These are phyloP conservation scores for Neoboletus magnificus DNA, from an alignment of 768 basidiomycete genomes.

Conservation along the genomic window DNA sequence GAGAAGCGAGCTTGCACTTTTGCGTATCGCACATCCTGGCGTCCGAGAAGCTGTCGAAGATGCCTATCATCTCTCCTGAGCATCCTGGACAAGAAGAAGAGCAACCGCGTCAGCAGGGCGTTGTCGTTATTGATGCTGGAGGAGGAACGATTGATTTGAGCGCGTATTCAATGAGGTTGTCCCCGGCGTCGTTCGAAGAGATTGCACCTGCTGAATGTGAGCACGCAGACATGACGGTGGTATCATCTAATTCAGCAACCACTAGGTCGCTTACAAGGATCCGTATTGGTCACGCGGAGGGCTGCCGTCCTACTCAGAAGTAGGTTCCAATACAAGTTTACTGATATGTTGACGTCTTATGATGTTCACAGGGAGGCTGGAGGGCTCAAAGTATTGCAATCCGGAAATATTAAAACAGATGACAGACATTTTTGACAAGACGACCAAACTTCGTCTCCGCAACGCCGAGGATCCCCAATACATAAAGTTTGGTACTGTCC, in stretches of 20 bases:
- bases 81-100: constrained; percentile 16
- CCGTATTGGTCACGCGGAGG: constrained; percentile 37
- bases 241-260: not conserved
- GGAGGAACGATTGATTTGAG: constrained; percentile 44
- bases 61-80: constrained; percentile 21
- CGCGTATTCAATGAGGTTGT: constrained; percentile 39
- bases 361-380: constrained; percentile 24
- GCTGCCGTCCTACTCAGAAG: constrained; percentile 32
- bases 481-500: constrained; percentile 39
- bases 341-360: not conserved
- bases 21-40: constrained; percentile 48
- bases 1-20: constrained; percentile 60
- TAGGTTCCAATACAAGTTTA: not conserved
- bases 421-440: constrained; percentile 37
- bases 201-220: constrained; percentile 35
- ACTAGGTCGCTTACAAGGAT: constrained; percentile 40
- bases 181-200: constrained; percentile 39
- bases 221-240: not conserved
- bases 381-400: constrained; percentile 30
- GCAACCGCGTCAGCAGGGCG: constrained; percentile 27
- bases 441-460: constrained; percentile 44
- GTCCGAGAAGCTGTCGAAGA: constrained; percentile 26
- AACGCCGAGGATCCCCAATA: constrained; percentile 37
- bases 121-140: constrained; percentile 52
- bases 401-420: constrained; percentile 36